Evolutionary conservation across 148 eudicot species (phyloP), one percentile per base, ranked within the genome.

Genomic region (Agrostemma githago): DNA sequence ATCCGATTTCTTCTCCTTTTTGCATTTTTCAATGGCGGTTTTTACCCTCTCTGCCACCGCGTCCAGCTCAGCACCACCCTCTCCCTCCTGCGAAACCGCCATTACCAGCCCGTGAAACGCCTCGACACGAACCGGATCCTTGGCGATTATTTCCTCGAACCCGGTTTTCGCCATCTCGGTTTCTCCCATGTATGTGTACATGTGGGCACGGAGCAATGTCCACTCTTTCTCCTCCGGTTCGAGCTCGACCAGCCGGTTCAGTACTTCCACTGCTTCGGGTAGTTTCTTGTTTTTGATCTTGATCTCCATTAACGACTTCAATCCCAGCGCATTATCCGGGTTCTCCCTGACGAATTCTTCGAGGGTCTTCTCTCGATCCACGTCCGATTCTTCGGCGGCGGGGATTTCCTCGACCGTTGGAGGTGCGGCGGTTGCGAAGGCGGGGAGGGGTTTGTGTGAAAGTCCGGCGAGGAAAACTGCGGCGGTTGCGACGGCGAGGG

Each of bases 71-170:
- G 66, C 71, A 2, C 60, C 43, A 0, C 57, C 76, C 46, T 78
- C 79, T 9, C 83, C 87, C 2, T 72, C 83, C 65, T 88, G 83
- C 41, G 90, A 83, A 8, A 84, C 91, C 6, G 85, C 84, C 87
- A 91, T 89, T 37, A 91, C 88, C 21, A 93, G 78, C 64, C 98
- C 94, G 5, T 89, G 96, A 76, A 77, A 93, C 0, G 96, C 98
- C 78, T 91, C 95, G 0, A 89, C 95, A 2, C 76, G 82, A 64
- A 80, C 62, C 34, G 90, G 98, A 68, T 88, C 91, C 43, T 84
- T 89, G 6, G 58, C 59, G 0, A 91, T 56, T 0, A 93, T 83
- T 75, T 85, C 86, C 58, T 84, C 89, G 51, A 93, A 93, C 74
- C 88, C 85, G 0, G 62, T 37, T 59, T 77, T 88, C 4, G 97